Base-by-base conservation (phyloP, 208 protist species). In the Crithidia thermophila region DNA sequence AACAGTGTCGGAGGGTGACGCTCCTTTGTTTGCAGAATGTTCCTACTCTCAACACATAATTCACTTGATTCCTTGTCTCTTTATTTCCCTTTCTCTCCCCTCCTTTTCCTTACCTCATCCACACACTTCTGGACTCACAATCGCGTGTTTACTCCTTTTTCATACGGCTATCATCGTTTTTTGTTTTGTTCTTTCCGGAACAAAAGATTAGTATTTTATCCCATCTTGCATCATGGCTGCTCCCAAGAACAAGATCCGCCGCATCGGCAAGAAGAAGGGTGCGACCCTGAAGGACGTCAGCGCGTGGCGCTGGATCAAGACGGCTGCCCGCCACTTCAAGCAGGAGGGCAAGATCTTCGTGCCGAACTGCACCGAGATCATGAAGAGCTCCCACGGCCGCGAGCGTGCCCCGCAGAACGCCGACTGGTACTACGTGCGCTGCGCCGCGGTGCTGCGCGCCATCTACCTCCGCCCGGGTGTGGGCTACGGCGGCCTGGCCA, bases 361-460 rank as follows among this genome's bases (percentile, higher is more conserved):
- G 56, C 98, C 98, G 65, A 90, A 96, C 79, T 99, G 97, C 88
- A 90, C 93, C 55, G 98, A 99, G 76, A 85, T 99, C 80, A 91
- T 98, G 63, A 99, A 99, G 90, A 98, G 97, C 58, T 98, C 90
- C 51, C 81, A 87, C 72, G 86, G 90, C 75, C 98, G 98, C 85
- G 97, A 99, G 82, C 90, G 98, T 56, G 90, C 96, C 67, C 98
- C 98, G 57, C 88, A 94, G 78, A 97, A 99, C 87, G 85, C 93
- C 62, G 98, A 99, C 90, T 99, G 98, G 98, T 99, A 98, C 85
- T 99, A 98, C 90, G 88, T 98, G 80, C 97, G 97, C 72, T 91
- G 85, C 75, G 98, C 98, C 56, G 91, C 98, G 50, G 90, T 99
- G 30, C 97, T 98, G 58, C 97, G 98, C 82, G 93, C 96, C 70